Evolutionary conservation across 208 protist species (phyloP).

Genomic region (Crithidia brevicula): DNA sequence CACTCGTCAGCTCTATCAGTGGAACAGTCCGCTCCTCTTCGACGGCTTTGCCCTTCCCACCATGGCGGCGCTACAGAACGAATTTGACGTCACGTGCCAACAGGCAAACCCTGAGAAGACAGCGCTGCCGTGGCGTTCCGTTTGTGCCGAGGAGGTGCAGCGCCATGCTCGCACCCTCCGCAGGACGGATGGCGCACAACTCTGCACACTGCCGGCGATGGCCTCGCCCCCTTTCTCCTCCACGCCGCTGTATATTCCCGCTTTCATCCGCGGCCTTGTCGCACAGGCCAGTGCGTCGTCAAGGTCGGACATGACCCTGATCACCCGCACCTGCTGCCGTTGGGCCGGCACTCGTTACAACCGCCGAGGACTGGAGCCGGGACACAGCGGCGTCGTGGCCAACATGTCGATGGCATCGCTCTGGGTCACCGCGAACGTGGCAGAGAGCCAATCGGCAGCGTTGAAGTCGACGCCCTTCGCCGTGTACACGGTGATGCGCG

Average conservation of each 20-base stretch:
- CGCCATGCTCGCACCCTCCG: constrained; percentile 15
- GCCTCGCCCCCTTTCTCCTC: constrained; percentile 16
- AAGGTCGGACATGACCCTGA: constrained; percentile 36
- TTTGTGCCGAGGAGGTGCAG: constrained; percentile 29
- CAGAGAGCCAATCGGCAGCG: too few species aligned
- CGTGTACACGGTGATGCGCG: constrained; percentile 66
- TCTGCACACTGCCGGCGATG: too few species aligned
- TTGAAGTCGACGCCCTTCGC: constrained; percentile 39
- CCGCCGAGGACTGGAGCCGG: constrained; percentile 75
- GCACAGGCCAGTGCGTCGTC: constrained; percentile 20
- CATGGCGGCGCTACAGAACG: constrained; percentile 4
- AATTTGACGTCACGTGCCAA: background rate
- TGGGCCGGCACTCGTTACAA: constrained; percentile 89
- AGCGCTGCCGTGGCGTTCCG: constrained; percentile 14
- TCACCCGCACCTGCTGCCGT: constrained; percentile 72
- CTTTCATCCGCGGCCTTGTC: constrained; percentile 70
- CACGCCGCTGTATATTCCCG: constrained; percentile 44
- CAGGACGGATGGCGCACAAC: too few species aligned
- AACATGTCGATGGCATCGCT: constrained; percentile 79
- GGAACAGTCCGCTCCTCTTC: constrained; percentile 30
- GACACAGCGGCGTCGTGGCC: constrained; percentile 66
- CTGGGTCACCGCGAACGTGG: constrained; percentile 66
- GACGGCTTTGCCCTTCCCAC: constrained; percentile 28
- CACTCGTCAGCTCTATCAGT: constrained; percentile 34
- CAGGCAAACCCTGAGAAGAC: background rate